Conservation (phyloP, 306 rosid genomes). For the Rosa lucieae region DNA sequence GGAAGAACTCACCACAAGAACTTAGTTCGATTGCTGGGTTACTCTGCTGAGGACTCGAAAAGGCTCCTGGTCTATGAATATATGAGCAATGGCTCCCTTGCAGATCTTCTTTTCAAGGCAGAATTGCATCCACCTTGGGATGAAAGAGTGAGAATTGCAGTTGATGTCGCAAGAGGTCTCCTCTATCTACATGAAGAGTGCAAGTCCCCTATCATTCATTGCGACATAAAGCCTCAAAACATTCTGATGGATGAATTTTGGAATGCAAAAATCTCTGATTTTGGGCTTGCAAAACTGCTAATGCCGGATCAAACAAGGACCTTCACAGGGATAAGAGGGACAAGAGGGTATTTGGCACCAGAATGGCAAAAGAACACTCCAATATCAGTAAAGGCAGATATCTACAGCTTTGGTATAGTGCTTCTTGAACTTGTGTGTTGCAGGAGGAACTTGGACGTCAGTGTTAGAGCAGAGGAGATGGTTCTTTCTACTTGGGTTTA, state of each 20-base stretch:
- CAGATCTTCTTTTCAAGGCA: conserved; percentile 19
- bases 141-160: conserved; percentile 15
- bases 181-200: conserved; percentile 36
- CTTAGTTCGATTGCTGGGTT: conserved; percentile 24
- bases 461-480: conserved; percentile 1
- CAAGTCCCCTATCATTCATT: conserved; percentile 24
- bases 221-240: conserved; percentile 39
- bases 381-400: conserved; percentile 23
- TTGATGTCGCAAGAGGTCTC: conserved; percentile 23
- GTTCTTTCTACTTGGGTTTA: not conserved
- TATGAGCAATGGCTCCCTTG: conserved; percentile 31
- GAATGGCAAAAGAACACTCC: conserved; percentile 28
- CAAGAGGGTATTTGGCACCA: conserved; percentile 31
- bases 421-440: conserved; percentile 24
- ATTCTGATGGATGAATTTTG: conserved; percentile 25
- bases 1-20: conserved; percentile 33
- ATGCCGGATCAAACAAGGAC: conserved; percentile 30
- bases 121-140: conserved; percentile 12
- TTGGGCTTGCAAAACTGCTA: conserved; percentile 30
- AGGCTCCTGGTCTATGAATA: conserved; percentile 28
- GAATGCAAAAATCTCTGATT: conserved; percentile 20
- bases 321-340: conserved; percentile 32
- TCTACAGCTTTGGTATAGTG: conserved; percentile 31
- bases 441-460: conserved; percentile 7
- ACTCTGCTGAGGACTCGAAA: conserved; percentile 10